Percentiles rank a stretch among this genome's conserved stretches.
Evolutionary conservation across 2,329 filamentous ascomycete genomes (phyloP).

Genomic region (Penicillium italicum): DNA sequence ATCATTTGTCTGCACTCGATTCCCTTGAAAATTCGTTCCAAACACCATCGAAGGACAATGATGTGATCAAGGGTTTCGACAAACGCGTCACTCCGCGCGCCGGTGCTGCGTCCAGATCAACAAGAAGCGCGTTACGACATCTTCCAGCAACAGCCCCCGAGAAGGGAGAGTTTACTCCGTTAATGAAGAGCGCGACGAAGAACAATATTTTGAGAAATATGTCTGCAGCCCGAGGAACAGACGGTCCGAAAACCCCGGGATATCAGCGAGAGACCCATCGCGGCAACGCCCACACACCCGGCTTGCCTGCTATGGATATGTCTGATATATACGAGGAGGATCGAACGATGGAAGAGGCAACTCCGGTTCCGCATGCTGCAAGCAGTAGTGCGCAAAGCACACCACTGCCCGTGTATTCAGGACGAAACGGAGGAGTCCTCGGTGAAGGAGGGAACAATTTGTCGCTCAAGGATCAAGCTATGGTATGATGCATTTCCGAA

Average conservation of each 20-base stretch:
- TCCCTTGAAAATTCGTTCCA: conserved; percentile 85
- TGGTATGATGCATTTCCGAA: conserved; percentile 48
- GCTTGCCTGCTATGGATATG: conserved; percentile 68
- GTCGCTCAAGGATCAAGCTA: conserved; percentile 90
- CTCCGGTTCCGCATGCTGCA: conserved; percentile 70
- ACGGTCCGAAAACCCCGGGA: conserved; percentile 65
- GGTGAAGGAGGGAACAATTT: conserved; percentile 80
- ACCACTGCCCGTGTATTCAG: conserved; percentile 67
- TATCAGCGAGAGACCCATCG: conserved; percentile 59
- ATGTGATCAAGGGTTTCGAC: conserved; percentile 71
- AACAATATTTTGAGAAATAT: conserved; percentile 57
- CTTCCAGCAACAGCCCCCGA: conserved; percentile 56
- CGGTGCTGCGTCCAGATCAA: conserved; percentile 51
- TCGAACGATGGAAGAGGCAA: conserved; percentile 64
- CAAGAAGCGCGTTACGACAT: conserved; percentile 60
- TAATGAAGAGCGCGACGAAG: conserved; percentile 76
- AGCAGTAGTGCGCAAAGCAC: conserved; percentile 81
- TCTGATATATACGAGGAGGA: conserved; percentile 63
- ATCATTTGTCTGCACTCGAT: conserved; percentile 57
- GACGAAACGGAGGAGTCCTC: conserved; percentile 63
- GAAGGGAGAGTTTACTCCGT: conserved; percentile 82
- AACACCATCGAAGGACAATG: conserved; percentile 71
- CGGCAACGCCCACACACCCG: conserved; percentile 69
- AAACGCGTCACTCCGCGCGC: conserved; percentile 71
- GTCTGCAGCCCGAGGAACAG: conserved; percentile 57